phyloP scores from a whole-genome alignment of 768 basidiomycete genomes.

The Trametes meyenii region DNA sequence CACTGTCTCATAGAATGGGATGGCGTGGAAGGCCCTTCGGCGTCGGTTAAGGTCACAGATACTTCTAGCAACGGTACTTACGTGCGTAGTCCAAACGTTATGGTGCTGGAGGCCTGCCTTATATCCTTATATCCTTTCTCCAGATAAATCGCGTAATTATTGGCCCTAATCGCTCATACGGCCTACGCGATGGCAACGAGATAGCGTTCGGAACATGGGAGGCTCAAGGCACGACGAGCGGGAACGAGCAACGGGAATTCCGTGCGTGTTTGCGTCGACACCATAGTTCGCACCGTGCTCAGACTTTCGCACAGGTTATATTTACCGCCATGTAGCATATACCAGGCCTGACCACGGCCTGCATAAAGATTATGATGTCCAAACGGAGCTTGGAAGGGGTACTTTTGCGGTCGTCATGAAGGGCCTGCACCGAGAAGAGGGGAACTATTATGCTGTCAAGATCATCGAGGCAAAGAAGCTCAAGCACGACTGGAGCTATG shows the following conservation, averaged over 20 bases:
- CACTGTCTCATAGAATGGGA: slow-evolving; percentile 67
- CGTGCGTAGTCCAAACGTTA: slow-evolving; percentile 2
- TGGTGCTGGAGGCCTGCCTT: no score
- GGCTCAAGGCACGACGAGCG: slow-evolving; percentile 44
- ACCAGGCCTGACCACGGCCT: slow-evolving; percentile 54
- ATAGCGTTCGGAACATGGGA: slow-evolving; percentile 75
- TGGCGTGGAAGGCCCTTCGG: slow-evolving; percentile 44
- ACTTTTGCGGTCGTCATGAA: slow-evolving; percentile 91
- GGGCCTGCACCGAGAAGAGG: slow-evolving; percentile 71
- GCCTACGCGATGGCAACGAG: slow-evolving; percentile 81
- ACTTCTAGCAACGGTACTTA: slow-evolving; percentile 56
- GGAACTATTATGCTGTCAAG: slow-evolving; percentile 85
- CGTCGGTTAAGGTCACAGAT: slow-evolving; percentile 55
- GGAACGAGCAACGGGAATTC: slow-evolving; percentile 61
- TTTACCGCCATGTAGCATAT: slow-evolving; percentile 66
- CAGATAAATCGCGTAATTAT: slow-evolving; percentile 76
- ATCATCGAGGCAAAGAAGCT: slow-evolving; percentile 66
- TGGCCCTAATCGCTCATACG: slow-evolving; percentile 52
- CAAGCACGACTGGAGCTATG: slow-evolving; percentile 30
- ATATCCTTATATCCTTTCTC: neutral
- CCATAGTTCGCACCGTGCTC: neutral
- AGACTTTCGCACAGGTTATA: slow-evolving; percentile 52
- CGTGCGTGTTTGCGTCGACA: slow-evolving; percentile 47
- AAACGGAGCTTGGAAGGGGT: slow-evolving; percentile 80
- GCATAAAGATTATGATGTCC: slow-evolving; percentile 67